Evolutionary conservation across 495 filamentous ascomycete genomes (phyloP).

Genomic region (Lophiotrema nucula): DNA sequence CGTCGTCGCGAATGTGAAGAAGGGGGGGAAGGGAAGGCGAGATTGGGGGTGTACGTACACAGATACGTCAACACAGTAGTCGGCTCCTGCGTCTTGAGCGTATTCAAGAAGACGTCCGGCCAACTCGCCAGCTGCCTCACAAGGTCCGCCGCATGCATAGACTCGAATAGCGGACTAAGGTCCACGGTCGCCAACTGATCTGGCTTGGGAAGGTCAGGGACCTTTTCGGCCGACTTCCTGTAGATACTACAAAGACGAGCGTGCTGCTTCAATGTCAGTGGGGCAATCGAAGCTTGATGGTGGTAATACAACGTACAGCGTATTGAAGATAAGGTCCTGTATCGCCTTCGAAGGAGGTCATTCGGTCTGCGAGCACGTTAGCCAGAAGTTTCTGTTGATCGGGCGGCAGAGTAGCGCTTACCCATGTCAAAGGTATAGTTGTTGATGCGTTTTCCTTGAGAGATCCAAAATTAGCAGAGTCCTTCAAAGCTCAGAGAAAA

Average conservation of each 20-base stretch:
- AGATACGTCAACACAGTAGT: conserved; percentile 52
- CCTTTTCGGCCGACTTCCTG: conserved; percentile 24
- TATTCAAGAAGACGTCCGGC: conserved; percentile 62
- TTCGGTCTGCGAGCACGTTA: no score
- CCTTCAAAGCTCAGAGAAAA: no score
- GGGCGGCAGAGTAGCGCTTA: no score
- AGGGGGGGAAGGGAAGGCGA: no score
- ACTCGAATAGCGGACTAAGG: conserved; percentile 56
- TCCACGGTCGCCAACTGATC: conserved; percentile 54
- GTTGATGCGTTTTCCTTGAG: conserved; percentile 54
- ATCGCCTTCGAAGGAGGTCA: conserved; percentile 70
- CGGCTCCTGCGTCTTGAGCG: conserved; percentile 63
- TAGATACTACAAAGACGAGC: conserved; percentile 65
- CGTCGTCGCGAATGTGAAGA: no score
- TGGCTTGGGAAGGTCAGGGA: conserved; percentile 44
- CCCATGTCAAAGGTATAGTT: conserved; percentile 67
- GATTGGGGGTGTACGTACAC: no score
- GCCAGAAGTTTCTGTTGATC: no score
- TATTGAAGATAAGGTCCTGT: conserved; percentile 71
- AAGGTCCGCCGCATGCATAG: conserved; percentile 57
- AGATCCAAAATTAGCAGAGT: no score
- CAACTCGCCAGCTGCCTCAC: conserved; percentile 59
- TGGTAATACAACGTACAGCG: conserved; percentile 47
- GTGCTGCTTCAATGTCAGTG: conserved; percentile 66
- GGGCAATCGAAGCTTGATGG: conserved; percentile 64